Evolutionary conservation across 768 basidiomycete species (phyloP), one percentile per base, ranked within the genome.

Genomic region (Mycena kentingensis): DNA sequence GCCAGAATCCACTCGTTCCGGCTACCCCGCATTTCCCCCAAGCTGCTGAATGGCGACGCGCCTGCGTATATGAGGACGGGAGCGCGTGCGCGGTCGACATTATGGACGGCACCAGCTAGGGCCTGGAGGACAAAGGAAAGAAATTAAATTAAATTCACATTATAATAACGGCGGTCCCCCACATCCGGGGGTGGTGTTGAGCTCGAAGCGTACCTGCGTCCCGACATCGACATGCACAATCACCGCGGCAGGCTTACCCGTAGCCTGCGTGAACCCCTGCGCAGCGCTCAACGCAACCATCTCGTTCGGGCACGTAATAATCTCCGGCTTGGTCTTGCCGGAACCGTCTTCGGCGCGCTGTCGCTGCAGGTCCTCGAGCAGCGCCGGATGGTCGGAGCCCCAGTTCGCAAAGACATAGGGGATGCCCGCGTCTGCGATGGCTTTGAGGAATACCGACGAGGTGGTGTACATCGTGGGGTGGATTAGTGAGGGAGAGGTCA

Each of bases 1-100:
- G 85, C 86, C 76, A 86, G 82, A 32, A 86, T 85, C 77, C 81
- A 88, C 60, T 88, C 87, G 56, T 89, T 89, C 58, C 85, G 74
- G 0, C 75, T 75, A 0, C 87, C 88, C 38, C 72, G 79, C 38
- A 82, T 71, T 58, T 87, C 85, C 1, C 78, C 78, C 32, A 80
- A 65, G 5, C 66, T 67, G 28, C 80, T 80, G 60, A 82, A 82
- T 0, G 88, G 83, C 0, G 85, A 79, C 0, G 86, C 81, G 0
- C 88, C 88, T 4, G 88, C 84, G 55, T 87, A 89, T 28, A 90
- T 87, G 51, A 89, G 64, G 16, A 88, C 76, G 3, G 88, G 88
- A 0, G 73, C 76, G 22, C 81, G 74, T 22, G 77, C 77, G 43
- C 79, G 76, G 60, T 86, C 83, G 7, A 81, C 85, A 54, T 88